Conservation (phyloP, 2,329 filamentous ascomycete species). For the Pseudonectria foliicola region DNA sequence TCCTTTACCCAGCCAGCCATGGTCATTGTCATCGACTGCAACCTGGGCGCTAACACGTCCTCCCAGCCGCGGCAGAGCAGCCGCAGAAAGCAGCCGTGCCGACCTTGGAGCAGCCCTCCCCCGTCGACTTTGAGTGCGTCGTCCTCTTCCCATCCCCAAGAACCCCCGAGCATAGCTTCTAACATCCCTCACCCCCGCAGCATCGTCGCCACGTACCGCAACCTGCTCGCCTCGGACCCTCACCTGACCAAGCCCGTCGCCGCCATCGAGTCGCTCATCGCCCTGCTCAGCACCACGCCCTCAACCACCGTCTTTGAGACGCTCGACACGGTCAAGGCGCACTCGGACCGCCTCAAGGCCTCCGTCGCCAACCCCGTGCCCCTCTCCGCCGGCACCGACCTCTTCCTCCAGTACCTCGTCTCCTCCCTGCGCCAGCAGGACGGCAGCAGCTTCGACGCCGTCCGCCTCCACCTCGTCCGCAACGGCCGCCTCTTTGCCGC, state of each 20-base stretch:
- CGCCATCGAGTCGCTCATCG: slow-evolving; percentile 84
- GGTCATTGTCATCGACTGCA: slow-evolving; percentile 2
- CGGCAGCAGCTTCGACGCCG: slow-evolving; percentile 60
- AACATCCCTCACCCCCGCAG: slow-evolving; percentile 21
- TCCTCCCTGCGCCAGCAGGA: slow-evolving; percentile 57
- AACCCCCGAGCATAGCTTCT: not conserved
- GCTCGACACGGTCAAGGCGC: slow-evolving; percentile 71
- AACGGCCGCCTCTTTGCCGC: slow-evolving; percentile 84
- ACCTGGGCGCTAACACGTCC: not conserved
- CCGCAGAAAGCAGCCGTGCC: slow-evolving; percentile 6
- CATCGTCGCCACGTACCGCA: slow-evolving; percentile 49
- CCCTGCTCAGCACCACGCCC: slow-evolving; percentile 70
- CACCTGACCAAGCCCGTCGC: slow-evolving; percentile 94
- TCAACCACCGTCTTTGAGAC: slow-evolving; percentile 91
- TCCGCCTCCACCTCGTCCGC: slow-evolving; percentile 73
- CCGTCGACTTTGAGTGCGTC: slow-evolving; percentile 22
- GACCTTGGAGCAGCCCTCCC: slow-evolving; percentile 6
- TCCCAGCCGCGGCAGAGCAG: slow-evolving; percentile 13
- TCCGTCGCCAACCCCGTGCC: slow-evolving; percentile 84
- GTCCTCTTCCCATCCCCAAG: not conserved
- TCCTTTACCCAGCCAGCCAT: slow-evolving; percentile 3
- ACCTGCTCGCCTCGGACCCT: slow-evolving; percentile 56
- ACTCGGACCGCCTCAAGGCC: slow-evolving; percentile 70
- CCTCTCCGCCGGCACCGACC: slow-evolving; percentile 85
- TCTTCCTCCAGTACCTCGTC: slow-evolving; percentile 92